These are phyloP conservation scores for Gossypium davidsonii DNA, from an alignment of 441 rosid species.

Conservation along the genomic window DNA sequence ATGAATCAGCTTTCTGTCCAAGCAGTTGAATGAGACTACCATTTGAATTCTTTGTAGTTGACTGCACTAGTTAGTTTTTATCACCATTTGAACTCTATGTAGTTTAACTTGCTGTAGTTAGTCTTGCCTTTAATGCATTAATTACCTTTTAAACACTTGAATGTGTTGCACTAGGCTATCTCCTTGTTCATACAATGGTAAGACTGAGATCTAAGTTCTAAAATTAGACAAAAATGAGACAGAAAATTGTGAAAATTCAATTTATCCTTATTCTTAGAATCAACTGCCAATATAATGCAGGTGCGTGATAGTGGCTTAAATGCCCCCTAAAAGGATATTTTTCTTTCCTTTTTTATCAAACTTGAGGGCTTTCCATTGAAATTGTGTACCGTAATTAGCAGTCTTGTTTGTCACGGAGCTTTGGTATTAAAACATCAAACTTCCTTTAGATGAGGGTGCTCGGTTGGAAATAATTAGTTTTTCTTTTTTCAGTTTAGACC, in stretches of 20 bases:
- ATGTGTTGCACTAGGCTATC: not conserved
- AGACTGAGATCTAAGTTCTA: not conserved
- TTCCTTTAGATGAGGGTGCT: not conserved
- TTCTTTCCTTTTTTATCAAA: not conserved
- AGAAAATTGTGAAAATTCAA: not conserved
- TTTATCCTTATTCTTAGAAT: not conserved
- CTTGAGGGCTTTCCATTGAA: not conserved
- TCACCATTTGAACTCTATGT: not conserved
- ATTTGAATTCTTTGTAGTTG: not conserved
- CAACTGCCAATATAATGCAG: not conserved
- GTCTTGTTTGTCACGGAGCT: not conserved
- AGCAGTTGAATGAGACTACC: not conserved
- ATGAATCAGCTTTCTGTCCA: not conserved
- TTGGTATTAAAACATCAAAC: not conserved
- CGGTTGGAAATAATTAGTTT: not conserved
- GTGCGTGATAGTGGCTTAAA: not conserved
- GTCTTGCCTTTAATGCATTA: not conserved
- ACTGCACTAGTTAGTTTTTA: not conserved
- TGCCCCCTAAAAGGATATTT: not conserved
- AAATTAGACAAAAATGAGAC: not conserved
- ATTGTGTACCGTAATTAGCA: not conserved
- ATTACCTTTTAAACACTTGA: not conserved
- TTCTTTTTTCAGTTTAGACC: not conserved
- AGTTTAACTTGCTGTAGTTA: not conserved
- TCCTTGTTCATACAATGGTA: not conserved